phyloP scores from a whole-genome alignment of 768 basidiomycete species.

The Boletellus sp. region DNA sequence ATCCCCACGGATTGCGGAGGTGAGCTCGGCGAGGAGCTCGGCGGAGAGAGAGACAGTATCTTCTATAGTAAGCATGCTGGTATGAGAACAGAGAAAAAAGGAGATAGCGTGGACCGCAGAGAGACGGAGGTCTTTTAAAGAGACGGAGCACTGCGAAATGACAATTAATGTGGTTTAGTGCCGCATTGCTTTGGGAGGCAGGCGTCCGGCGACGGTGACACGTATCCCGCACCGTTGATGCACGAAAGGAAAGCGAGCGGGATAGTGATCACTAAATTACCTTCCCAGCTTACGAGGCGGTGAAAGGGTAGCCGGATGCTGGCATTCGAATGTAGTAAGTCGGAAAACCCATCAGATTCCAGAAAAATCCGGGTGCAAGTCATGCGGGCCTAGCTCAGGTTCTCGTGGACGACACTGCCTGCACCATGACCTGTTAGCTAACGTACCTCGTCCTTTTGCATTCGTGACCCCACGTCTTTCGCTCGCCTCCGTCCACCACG shows the following conservation, averaged over 20 bases:
- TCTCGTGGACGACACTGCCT: neutral
- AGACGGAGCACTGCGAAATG: neutral
- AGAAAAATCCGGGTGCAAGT: neutral
- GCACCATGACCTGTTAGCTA: neutral
- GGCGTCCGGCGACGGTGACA: neutral
- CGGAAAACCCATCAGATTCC: conserved; percentile 5
- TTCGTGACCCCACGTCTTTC: neutral
- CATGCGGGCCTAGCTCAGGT: neutral
- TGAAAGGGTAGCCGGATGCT: conserved; percentile 6
- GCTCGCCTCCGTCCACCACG: neutral
- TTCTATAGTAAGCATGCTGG: conserved; percentile 18
- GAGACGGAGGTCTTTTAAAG: conserved; percentile 15
- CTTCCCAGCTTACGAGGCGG: conserved; percentile 5
- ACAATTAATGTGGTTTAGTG: conserved; percentile 12
- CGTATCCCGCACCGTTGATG: neutral
- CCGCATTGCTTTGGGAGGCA: conserved; percentile 4
- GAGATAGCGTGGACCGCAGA: conserved; percentile 7
- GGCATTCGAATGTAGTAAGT: conserved; percentile 9
- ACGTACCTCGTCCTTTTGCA: neutral
- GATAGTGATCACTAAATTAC: neutral
- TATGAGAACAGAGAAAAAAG: neutral
- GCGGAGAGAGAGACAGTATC: conserved; percentile 7
- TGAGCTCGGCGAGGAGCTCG: conserved; percentile 44
- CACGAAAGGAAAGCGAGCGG: neutral
- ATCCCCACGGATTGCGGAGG: conserved; percentile 43